Base-by-base conservation (phyloP, 1,284 basidiomycete species). In the Baeospora myosura region DNA sequence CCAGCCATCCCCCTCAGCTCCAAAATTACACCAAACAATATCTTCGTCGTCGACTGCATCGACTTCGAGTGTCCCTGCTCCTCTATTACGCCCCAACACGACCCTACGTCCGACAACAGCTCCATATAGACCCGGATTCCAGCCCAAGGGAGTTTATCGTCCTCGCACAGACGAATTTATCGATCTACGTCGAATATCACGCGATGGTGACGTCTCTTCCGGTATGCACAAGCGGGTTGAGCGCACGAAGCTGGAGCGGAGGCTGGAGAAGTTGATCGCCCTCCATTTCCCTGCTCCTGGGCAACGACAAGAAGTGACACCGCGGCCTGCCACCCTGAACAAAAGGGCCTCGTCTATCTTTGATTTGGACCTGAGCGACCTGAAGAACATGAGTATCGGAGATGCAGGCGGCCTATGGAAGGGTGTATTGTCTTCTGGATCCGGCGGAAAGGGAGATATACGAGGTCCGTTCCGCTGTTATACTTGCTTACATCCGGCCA, bases 221-320 rank as follows among this genome's bases (percentile, higher is more conserved):
- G 54, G 56, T 21, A 55, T 10, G 39, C 46, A 22, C 41, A 62
- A 60, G 36, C 75, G 82, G 20, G 71, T 88, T 31, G 89, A 94
- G 56, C 76, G 82, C 31, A 84, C 87, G 21, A 78, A 92, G 47
- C 63, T 93, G 5, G 84, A 87, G 49, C 69, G 90, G 40, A 71
- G 90, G 25, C 71, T 93, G 44, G 89, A 91, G 55, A 94, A 94
- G 66, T 71, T 93, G 30, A 82, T 93, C 41, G 71, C 75, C 39
- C 64, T 94, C 5, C 90, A 94, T 61, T 94, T 94, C 54, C 78
- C 86, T 36, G 23, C 53, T 4, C 18, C 39, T 28, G 10, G 26
- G 2, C n/a, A 29, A 12, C 14, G 41, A 32, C 25, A 45, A 37
- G 16, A 18, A 41, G 40, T 34, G 23, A 12, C 38, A 30, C 46